A percentile compares a stretch with the other conserved stretches of the same genome.
Evolutionary conservation across 345 rosid species (phyloP).

Genomic region (Eucalyptus victrix): DNA sequence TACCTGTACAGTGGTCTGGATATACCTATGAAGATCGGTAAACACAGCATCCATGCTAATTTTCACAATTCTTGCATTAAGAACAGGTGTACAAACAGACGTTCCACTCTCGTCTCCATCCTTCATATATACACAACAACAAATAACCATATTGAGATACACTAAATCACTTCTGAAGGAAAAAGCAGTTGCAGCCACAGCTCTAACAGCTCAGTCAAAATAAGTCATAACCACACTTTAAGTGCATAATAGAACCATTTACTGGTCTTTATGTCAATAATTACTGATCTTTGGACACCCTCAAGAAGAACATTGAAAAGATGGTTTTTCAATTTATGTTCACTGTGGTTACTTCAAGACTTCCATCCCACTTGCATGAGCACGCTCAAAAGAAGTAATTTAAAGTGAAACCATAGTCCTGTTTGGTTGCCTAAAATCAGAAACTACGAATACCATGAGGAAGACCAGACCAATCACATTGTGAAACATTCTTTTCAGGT

Average conservation of each 20-base stretch:
- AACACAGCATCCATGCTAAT: constrained; percentile 45
- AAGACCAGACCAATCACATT: background rate
- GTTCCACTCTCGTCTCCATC: constrained; percentile 30
- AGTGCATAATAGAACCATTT: background rate
- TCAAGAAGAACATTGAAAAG: background rate
- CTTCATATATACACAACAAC: constrained; percentile 25
- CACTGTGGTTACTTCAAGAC: background rate
- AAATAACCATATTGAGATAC: background rate
- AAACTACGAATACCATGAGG: background rate
- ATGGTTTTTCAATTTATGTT: background rate
- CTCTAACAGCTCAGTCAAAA: background rate
- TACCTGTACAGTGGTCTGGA: constrained; percentile 67
- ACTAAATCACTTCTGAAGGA: background rate
- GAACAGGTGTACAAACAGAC: constrained; percentile 30
- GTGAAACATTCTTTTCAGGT: background rate
- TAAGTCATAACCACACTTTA: background rate
- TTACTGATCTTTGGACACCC: background rate
- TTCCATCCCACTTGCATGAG: background rate
- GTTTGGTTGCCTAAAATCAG: background rate
- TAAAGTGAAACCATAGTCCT: background rate
- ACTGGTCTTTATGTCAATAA: background rate
- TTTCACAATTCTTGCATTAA: constrained; percentile 51
- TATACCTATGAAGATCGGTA: constrained; percentile 57
- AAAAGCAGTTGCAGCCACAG: background rate
- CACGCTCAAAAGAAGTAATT: background rate